phyloP scores from a whole-genome alignment of 1,139 yeast genomes.

The Yamadazyma mexicana region DNA sequence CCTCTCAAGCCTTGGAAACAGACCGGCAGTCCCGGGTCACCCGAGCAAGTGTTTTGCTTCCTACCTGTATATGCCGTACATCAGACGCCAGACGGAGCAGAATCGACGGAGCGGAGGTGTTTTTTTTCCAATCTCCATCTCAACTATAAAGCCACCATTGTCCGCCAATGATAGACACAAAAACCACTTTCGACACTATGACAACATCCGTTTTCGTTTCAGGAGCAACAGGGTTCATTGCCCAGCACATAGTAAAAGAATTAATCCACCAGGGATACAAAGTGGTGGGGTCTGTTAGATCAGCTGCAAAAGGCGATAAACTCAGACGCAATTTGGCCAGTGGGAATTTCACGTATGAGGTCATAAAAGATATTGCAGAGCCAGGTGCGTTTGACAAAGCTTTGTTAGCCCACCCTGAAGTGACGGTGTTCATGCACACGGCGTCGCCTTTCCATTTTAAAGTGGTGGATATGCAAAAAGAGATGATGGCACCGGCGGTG shows the following conservation, averaged over 20 bases:
- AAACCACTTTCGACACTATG: too few relatives aligned
- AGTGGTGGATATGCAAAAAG: slow-evolving; percentile 18
- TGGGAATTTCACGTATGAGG: slow-evolving; percentile 39
- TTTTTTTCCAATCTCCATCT: too few relatives aligned
- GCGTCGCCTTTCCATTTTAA: slow-evolving; percentile 28
- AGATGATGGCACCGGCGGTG: slow-evolving; percentile 21
- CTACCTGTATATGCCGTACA: too few relatives aligned
- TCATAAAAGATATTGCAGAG: slow-evolving; percentile 52
- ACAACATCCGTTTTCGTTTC: slow-evolving; percentile 27
- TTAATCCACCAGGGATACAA: slow-evolving; percentile 40
- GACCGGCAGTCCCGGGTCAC: too few relatives aligned
- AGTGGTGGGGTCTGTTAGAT: slow-evolving; percentile 63
- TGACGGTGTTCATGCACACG: slow-evolving; percentile 55
- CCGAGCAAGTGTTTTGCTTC: too few relatives aligned
- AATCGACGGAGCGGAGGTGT: too few relatives aligned
- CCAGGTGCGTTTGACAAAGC: slow-evolving; percentile 54
- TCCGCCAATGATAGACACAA: too few relatives aligned
- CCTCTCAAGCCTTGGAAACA: too few relatives aligned
- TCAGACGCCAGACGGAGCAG: too few relatives aligned
- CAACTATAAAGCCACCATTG: too few relatives aligned
- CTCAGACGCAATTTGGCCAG: slow-evolving; percentile 32
- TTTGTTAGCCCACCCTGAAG: slow-evolving; percentile 47
- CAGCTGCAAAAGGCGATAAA: slow-evolving; percentile 49
- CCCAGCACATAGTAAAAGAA: slow-evolving; percentile 30
- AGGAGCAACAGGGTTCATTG: slow-evolving; percentile 41